These are phyloP conservation scores for Ustilago nuda DNA, from an alignment of 1,284 basidiomycete species.

Conservation along the genomic window DNA sequence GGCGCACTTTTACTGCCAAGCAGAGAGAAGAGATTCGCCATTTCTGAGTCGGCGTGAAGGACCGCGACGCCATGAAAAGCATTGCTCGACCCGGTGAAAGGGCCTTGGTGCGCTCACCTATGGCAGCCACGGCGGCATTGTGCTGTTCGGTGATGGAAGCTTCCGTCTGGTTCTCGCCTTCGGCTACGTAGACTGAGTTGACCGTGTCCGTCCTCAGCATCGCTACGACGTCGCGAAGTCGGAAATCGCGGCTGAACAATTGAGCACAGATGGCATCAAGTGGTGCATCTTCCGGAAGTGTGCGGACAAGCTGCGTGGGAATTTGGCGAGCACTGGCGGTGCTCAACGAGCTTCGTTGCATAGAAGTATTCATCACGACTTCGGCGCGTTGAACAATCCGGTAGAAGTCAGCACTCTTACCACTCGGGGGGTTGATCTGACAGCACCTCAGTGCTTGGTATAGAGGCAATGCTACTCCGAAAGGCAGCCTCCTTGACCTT, in stretches of 20 bases:
- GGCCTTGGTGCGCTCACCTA: constrained; percentile 62
- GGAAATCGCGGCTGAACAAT: constrained; percentile 60
- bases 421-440: constrained; percentile 79
- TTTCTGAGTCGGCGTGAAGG: constrained; percentile 53
- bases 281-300: constrained; percentile 39
- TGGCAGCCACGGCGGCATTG: constrained; percentile 32
- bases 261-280: constrained; percentile 61
- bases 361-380: constrained; percentile 70
- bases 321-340: constrained; percentile 13
- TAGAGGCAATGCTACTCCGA: constrained; percentile 82
- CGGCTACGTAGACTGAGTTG: constrained; percentile 48
- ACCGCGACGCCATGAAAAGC: constrained; percentile 59
- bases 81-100: constrained; percentile 61
- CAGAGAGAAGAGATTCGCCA: constrained; percentile 60
- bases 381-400: constrained; percentile 83
- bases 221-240: constrained; percentile 62
- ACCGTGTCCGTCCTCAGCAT: constrained; percentile 59
- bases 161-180: constrained; percentile 50
- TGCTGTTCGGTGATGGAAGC: constrained; percentile 47
- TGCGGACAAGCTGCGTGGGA: constrained; percentile 21
- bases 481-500: constrained; percentile 73
- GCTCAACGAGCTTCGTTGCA: constrained; percentile 21
- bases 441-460: constrained; percentile 84
- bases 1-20: constrained; percentile 54
- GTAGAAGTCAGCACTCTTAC: constrained; percentile 81